Base-by-base conservation (phyloP, 2,329 filamentous ascomycete genomes). In the Epichloe gansuensis region DNA sequence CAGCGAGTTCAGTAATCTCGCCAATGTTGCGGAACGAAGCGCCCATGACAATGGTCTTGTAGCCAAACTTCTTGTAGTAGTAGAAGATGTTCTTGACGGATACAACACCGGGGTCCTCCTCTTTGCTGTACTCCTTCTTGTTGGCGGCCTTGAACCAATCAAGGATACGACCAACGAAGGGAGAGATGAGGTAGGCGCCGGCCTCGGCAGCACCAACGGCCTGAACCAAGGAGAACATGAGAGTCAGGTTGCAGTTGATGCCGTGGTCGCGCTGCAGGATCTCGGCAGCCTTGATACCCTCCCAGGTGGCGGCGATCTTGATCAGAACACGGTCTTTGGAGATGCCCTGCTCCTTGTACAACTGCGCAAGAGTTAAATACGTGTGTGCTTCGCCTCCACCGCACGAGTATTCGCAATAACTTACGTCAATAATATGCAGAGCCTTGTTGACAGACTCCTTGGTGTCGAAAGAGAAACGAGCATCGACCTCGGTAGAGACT, bases 51-150 rank as follows among this genome's bases (percentile, higher is more conserved):
- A 97, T 96, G 72, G 93, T 98, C 66, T 95, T 95, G 85, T 98
- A 96, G 72, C 87, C 89, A 72, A 77, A 88, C 82, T 97, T 97
- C 88, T 98, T 98, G 86, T 98, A 98, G 88, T 98, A 98, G 83
- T 98, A 93, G 84, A 86, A 98, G 78, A 98, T 98, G 72, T 66
- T 69, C 80, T 91, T 81, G 68, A 98, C 93, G 61, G 86, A 91
- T 77, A 88, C 81, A 73, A 98, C 93, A 78, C 93, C 93, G 54
- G 93, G 93, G 78, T 98, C 93, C 72, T 95, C 88, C 73, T 87
- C 76, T 71, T 89, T 81, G 69, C 78, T 67, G 83, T 91, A 98
- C 62, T 93, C 87, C 82, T 94, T 91, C 85, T 95, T 95, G 72
- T 83, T 88, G 63, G 83, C 77, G 55, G 88, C 88, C 88, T 98